Conservation (phyloP, 1,284 basidiomycete species). For the Cutaneotrichosporon mucoides region DNA sequence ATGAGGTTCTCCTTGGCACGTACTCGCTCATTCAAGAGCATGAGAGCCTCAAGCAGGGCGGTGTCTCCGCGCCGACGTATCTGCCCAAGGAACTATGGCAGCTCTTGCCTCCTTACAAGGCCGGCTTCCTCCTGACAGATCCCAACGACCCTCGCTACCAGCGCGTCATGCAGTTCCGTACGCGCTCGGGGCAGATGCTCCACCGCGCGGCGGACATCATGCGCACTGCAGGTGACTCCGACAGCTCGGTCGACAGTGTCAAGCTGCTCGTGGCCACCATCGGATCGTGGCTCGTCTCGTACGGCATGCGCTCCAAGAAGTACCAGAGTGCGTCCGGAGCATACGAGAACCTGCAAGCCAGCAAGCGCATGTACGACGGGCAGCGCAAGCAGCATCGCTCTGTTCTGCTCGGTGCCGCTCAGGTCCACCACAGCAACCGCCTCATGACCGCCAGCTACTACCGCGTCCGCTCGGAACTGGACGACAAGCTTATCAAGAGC, state of each 20-base stretch:
- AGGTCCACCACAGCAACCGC: slow-evolving; percentile 42
- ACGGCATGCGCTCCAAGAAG: slow-evolving; percentile 45
- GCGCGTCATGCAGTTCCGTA: slow-evolving; percentile 59
- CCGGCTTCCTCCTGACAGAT: slow-evolving; percentile 71
- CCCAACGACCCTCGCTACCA: slow-evolving; percentile 71
- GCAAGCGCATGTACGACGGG: slow-evolving; percentile 42
- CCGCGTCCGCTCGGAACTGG: slow-evolving; percentile 71
- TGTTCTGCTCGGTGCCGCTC: slow-evolving; percentile 36
- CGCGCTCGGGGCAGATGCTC: slow-evolving; percentile 66
- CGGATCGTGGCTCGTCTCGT: slow-evolving; percentile 41
- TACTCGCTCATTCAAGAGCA: slow-evolving; percentile 44
- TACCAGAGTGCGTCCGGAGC: slow-evolving; percentile 35
- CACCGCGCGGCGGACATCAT: slow-evolving; percentile 67
- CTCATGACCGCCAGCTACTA: slow-evolving; percentile 56
- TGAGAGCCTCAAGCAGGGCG: slow-evolving; percentile 37
- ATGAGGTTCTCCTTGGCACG: slow-evolving; percentile 33
- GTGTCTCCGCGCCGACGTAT: slow-evolving; percentile 29
- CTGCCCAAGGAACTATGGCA: slow-evolving; percentile 60
- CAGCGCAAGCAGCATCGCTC: slow-evolving; percentile 44
- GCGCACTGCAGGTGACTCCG: slow-evolving; percentile 64
- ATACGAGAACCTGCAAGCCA: slow-evolving; percentile 31
- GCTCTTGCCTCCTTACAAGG: slow-evolving; percentile 60
- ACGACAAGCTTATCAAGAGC: slow-evolving; percentile 73
- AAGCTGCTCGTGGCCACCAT: slow-evolving; percentile 52
- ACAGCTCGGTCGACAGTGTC: slow-evolving; percentile 91